A percentile compares a stretch with the other conserved stretches of the same genome.
phyloP scores from a whole-genome alignment of 1,284 basidiomycete species.

The Cutaneotrichosporon cutaneum region DNA sequence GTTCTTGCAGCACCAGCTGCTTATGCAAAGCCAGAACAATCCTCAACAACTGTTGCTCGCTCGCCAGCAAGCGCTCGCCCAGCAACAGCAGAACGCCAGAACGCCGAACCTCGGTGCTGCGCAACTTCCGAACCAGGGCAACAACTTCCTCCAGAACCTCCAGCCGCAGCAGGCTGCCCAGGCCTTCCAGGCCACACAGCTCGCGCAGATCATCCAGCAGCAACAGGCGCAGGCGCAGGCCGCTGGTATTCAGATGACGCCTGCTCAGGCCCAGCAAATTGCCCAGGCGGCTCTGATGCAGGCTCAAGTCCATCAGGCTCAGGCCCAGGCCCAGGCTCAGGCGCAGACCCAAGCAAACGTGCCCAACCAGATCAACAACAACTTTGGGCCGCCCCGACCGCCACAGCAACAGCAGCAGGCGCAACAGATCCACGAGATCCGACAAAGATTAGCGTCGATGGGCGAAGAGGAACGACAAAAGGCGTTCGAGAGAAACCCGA shows the following conservation, averaged over 20 bases:
- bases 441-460: conserved; percentile 34
- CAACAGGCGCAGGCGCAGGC: conserved; percentile 28
- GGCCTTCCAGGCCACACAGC: conserved; percentile 15
- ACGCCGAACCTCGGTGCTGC: conserved; percentile 2
- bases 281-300: conserved; percentile 23
- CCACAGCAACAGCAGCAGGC: conserved; percentile 18
- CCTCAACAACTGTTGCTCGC: conserved; percentile 10
- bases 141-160: conserved; percentile 13
- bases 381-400: conserved; percentile 37
- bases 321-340: conserved; percentile 5
- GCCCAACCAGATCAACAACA: conserved; percentile 16
- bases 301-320: conserved; percentile 4
- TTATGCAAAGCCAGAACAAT: conserved; percentile 1
- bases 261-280: conserved; percentile 26
- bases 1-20: conserved; percentile 17
- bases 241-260: conserved; percentile 21
- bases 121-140: conserved; percentile 14
- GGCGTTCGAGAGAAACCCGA: conserved; percentile 38
- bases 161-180: conserved; percentile 18
- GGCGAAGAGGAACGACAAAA: conserved; percentile 37
- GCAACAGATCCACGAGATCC: conserved; percentile 28
- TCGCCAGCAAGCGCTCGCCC: conserved; percentile 19
- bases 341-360: conserved; percentile 8
- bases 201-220: conserved; percentile 25
- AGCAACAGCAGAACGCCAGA: conserved; percentile 23